Percentiles rank a stretch among this genome's conserved stretches.
phyloP scores from a whole-genome alignment of 2,329 filamentous ascomycete genomes.

The Dothidotthia symphoricarpi region DNA sequence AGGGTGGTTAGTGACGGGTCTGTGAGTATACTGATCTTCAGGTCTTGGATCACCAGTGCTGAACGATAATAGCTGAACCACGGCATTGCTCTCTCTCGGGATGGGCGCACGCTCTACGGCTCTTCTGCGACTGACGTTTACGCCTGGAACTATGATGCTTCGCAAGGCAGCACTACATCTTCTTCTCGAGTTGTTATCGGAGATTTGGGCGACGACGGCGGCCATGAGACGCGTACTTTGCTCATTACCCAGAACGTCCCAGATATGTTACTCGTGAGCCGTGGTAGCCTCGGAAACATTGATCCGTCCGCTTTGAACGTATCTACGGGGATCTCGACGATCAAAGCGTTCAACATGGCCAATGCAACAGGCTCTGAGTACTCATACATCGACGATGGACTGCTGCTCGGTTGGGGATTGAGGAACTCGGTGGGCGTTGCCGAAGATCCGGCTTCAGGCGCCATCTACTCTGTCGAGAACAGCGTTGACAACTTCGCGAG shows the following conservation, averaged over 20 bases:
- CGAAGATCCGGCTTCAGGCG: constrained; percentile 57
- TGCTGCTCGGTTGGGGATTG: constrained; percentile 64
- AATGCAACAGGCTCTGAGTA: constrained; percentile 44
- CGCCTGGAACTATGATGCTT: constrained; percentile 64
- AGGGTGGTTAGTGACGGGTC: constrained; percentile 27
- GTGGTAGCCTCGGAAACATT: constrained; percentile 63
- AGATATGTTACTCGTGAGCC: constrained; percentile 62
- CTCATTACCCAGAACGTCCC: constrained; percentile 57
- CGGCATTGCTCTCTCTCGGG: constrained; percentile 50
- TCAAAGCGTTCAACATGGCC: constrained; percentile 61
- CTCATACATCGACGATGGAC: constrained; percentile 53
- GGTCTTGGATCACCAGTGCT: not conserved
- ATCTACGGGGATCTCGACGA: constrained; percentile 61
- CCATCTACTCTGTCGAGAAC: constrained; percentile 65
- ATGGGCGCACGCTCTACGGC: constrained; percentile 53
- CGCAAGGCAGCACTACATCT: constrained; percentile 47
- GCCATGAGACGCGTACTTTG: constrained; percentile 66
- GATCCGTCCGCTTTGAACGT: constrained; percentile 55
- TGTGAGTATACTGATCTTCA: constrained; percentile 21
- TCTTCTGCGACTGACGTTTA: constrained; percentile 61
- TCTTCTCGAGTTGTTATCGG: constrained; percentile 55
- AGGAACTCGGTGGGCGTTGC: constrained; percentile 70
- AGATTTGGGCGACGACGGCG: constrained; percentile 58
- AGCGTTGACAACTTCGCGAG: constrained; percentile 64
- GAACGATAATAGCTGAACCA: constrained; percentile 48